Conservation (phyloP, 495 filamentous ascomycete genomes). For the Penicilliopsis zonata region DNA sequence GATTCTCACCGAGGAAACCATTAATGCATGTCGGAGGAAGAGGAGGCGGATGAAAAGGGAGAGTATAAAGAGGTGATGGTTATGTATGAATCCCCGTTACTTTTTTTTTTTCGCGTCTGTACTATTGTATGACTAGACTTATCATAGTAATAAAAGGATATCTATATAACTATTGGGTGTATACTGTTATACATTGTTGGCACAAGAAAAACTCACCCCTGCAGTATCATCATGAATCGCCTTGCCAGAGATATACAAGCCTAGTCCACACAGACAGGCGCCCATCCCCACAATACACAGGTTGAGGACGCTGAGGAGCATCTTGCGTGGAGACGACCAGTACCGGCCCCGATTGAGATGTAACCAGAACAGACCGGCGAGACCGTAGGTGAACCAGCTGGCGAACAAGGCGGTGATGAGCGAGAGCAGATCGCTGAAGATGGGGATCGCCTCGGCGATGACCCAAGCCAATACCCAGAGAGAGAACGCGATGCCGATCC, state of each 20-base stretch:
- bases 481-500: slow-evolving; percentile 42
- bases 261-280: slow-evolving; percentile 24
- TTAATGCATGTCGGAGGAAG: slow-evolving; percentile 53
- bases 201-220: slow-evolving; percentile 29
- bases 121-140: too few species aligned
- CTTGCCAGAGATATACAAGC: slow-evolving; percentile 32
- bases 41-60: slow-evolving; percentile 34
- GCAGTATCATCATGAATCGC: slow-evolving; percentile 25
- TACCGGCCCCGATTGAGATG: slow-evolving; percentile 23
- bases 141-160: too few species aligned
- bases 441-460: slow-evolving; percentile 59
- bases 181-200: slow-evolving; percentile 19
- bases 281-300: slow-evolving; percentile 18
- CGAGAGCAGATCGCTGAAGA: slow-evolving; percentile 54
- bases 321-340: slow-evolving; percentile 18
- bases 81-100: too few species aligned
- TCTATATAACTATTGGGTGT: too few species aligned
- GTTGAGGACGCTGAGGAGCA: slow-evolving; percentile 21
- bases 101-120: too few species aligned
- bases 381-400: slow-evolving; percentile 32
- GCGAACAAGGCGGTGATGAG: slow-evolving; percentile 34
- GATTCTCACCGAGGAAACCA: slow-evolving; percentile 52
- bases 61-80: too few species aligned
- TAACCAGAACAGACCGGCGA: slow-evolving; percentile 32
- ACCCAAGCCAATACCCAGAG: slow-evolving; percentile 60